phyloP scores from a whole-genome alignment of 2,329 filamentous ascomycete genomes.

The Thermomyces lanuginosus region DNA sequence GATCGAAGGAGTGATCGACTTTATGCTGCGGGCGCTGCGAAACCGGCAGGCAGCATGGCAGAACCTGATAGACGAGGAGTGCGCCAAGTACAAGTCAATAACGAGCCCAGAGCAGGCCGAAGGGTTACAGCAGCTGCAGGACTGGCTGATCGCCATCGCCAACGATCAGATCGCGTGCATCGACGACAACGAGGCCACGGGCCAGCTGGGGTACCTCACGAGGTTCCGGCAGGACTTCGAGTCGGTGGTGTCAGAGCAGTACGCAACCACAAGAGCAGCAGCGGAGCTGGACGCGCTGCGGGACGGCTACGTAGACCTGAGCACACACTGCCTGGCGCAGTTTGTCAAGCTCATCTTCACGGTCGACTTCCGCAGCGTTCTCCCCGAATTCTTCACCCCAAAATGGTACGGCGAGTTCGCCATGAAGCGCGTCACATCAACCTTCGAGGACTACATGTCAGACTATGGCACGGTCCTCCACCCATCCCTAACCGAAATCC shows the following conservation, averaged over 20 bases:
- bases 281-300: conserved; percentile 58
- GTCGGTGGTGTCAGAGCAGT: conserved; percentile 61
- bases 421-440: conserved; percentile 87
- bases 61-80: conserved; percentile 73
- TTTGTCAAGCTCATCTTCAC: conserved; percentile 79
- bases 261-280: conserved; percentile 54
- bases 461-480: conserved; percentile 78
- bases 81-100: conserved; percentile 52
- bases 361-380: conserved; percentile 71
- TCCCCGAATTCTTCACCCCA: conserved; percentile 78
- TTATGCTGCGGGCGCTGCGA: conserved; percentile 81
- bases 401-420: conserved; percentile 75
- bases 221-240: conserved; percentile 75
- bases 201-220: conserved; percentile 65
- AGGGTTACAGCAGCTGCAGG: conserved; percentile 55
- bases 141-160: conserved; percentile 91
- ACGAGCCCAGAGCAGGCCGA: conserved; percentile 38
- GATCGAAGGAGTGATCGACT: conserved; percentile 84
- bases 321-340: conserved; percentile 76
- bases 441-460: conserved; percentile 83
- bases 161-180: conserved; percentile 99
- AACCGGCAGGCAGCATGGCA: conserved; percentile 74
- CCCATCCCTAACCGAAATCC: conserved; percentile 73
- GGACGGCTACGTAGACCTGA: conserved; percentile 88
- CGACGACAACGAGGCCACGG: conserved; percentile 65